Evolutionary conservation across 192 early-diverging fungal genomes (phyloP).

Genomic region (Chytriomyces sp.): DNA sequence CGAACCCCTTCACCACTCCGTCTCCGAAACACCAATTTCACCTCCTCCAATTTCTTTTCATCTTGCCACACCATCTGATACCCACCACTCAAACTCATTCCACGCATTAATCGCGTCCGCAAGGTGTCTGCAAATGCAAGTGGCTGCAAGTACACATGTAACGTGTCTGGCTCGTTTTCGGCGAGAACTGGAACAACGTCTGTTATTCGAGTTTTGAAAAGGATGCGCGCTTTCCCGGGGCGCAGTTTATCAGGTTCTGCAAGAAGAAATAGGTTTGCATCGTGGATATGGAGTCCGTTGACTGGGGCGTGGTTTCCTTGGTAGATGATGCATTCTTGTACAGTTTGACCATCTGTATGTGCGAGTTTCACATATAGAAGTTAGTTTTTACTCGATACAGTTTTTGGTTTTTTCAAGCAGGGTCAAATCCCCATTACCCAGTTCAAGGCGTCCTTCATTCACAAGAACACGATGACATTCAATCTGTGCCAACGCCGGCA

Average conservation of each 20-base stretch:
- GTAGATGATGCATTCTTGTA: not conserved
- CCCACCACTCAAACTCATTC: not conserved
- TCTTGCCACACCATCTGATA: constrained; percentile 23
- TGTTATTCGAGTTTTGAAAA: not conserved
- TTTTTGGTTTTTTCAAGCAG: too few relatives aligned
- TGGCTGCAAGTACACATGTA: not conserved
- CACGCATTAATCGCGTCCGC: not conserved
- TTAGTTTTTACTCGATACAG: not conserved
- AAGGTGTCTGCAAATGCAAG: not conserved
- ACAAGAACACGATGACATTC: not conserved
- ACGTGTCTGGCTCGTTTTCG: not conserved
- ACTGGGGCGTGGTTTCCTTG: not conserved
- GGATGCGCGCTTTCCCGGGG: not conserved
- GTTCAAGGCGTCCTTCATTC: not conserved
- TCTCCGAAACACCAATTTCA: not conserved
- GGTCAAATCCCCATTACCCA: not conserved
- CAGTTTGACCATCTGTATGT: not conserved
- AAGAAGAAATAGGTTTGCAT: not conserved
- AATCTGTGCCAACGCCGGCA: not conserved
- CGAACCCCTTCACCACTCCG: not conserved
- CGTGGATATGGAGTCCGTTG: not conserved
- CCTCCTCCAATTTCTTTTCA: not conserved
- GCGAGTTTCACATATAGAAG: too few relatives aligned
- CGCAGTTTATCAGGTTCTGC: not conserved
- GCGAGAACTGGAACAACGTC: not conserved